Conservation (phyloP, 1,284 basidiomycete genomes). For the Cutaneotrichosporon sp. region DNA sequence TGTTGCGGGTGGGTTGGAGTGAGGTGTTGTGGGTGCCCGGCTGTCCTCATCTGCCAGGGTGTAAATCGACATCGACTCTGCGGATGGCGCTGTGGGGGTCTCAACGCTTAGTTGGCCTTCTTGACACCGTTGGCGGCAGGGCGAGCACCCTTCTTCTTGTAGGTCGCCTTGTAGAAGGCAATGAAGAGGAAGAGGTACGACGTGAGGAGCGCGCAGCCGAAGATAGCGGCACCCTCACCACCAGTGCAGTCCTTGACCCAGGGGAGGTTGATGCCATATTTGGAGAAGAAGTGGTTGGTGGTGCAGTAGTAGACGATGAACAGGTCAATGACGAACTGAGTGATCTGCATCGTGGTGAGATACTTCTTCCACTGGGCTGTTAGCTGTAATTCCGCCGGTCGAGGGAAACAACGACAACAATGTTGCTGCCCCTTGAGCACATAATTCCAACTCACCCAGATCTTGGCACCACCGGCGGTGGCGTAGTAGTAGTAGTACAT, state of each 20-base stretch:
- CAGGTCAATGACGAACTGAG: slow-evolving; percentile 88
- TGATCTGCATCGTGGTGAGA: slow-evolving; percentile 91
- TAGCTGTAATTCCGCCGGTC: not conserved
- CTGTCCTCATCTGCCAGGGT: not conserved
- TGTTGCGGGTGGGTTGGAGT: not conserved
- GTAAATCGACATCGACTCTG: not conserved
- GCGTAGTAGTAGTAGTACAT: slow-evolving; percentile 99
- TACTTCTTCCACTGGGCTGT: slow-evolving; percentile 84
- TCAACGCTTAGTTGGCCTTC: slow-evolving; percentile 19
- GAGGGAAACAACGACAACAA: not conserved
- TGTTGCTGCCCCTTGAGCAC: too few relatives aligned
- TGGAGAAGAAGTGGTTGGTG: slow-evolving; percentile 72
- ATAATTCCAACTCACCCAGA: slow-evolving; percentile 65
- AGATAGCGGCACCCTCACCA: slow-evolving; percentile 77
- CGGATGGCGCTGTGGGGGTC: not conserved
- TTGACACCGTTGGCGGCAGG: slow-evolving; percentile 14
- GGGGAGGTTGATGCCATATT: slow-evolving; percentile 63
- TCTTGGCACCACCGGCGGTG: slow-evolving; percentile 87
- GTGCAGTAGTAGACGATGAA: slow-evolving; percentile 87
- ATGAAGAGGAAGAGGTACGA: slow-evolving; percentile 88
- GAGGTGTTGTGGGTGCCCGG: not conserved
- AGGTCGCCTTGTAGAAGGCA: slow-evolving; percentile 51
- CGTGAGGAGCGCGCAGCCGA: slow-evolving; percentile 82
- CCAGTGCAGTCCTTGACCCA: slow-evolving; percentile 78
- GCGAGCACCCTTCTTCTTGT: slow-evolving; percentile 34